These are phyloP conservation scores for Phytophthora sojae DNA, from an alignment of 352 stramenopile species.

Conservation along the genomic window DNA sequence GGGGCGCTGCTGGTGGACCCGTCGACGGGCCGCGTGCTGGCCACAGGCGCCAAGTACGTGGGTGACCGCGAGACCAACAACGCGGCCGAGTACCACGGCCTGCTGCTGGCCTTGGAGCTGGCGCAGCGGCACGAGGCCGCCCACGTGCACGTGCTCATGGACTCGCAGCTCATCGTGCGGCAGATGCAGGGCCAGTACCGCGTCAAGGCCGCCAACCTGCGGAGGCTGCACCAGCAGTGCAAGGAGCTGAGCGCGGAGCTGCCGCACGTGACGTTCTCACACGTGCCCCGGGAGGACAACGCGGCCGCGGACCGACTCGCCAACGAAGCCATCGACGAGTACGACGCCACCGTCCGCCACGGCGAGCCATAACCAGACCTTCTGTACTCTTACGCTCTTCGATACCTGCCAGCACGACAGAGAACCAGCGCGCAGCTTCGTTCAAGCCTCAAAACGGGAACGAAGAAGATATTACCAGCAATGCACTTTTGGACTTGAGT, in stretches of 20 bases:
- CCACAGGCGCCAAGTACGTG: constrained; percentile 52
- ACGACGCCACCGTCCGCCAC: constrained; percentile 15
- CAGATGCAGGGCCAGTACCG: constrained; percentile 80
- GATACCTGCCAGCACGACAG: not conserved
- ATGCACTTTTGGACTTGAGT: constrained; percentile 1
- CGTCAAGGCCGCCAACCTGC: constrained; percentile 71
- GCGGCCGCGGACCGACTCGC: constrained; percentile 64
- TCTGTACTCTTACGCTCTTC: too few relatives aligned
- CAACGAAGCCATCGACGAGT: constrained; percentile 69
- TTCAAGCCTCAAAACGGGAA: not conserved
- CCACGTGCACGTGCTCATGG: constrained; percentile 68
- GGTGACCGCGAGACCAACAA: constrained; percentile 80
- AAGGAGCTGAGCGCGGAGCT: constrained; percentile 42
- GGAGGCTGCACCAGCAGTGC: constrained; percentile 50
- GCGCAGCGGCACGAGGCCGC: constrained; percentile 46
- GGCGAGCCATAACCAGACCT: not conserved
- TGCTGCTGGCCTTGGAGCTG: constrained; percentile 68
- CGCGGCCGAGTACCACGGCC: constrained; percentile 69
- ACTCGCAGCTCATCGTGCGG: constrained; percentile 82
- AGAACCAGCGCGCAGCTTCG: not conserved
- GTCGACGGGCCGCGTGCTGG: constrained; percentile 48
- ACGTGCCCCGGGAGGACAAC: constrained; percentile 65
- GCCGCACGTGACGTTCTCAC: constrained; percentile 52
- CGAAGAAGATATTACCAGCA: not conserved
- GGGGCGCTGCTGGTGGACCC: constrained; percentile 65